Evolutionary conservation across 257 asterid species (phyloP).

Genomic region (Haberlea rhodopensis): DNA sequence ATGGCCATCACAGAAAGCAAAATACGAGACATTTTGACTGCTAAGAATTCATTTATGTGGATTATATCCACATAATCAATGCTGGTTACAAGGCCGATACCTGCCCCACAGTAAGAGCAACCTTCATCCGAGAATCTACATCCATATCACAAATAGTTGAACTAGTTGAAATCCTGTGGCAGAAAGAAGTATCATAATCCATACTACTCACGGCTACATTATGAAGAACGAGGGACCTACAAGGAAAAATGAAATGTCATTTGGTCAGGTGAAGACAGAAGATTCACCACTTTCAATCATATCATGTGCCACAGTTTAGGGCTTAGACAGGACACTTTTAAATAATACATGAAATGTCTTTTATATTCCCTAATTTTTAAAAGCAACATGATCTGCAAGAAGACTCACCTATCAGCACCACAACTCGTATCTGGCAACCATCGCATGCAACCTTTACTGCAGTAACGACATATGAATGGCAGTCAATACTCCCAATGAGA

Average conservation of each 20-base stretch:
- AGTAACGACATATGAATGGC: conserved; percentile 52
- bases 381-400: conserved; percentile 16
- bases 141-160: conserved; percentile 49
- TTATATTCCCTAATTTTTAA: neutral
- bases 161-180: conserved; percentile 35
- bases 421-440: conserved; percentile 58
- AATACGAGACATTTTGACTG: conserved; percentile 18
- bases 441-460: conserved; percentile 44
- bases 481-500: conserved; percentile 49
- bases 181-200: conserved; percentile 41
- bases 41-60: conserved; percentile 2
- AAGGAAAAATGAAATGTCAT: conserved; percentile 28
- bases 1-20: conserved; percentile 6
- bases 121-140: conserved; percentile 38
- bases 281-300: conserved; percentile 11
- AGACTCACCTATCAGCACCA: conserved; percentile 57
- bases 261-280: conserved; percentile 17
- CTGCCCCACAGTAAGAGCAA: conserved; percentile 53
- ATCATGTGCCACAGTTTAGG: neutral
- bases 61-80: conserved; percentile 9
- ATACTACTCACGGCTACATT: conserved; percentile 40
- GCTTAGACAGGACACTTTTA: no score
- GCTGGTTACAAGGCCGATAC: conserved; percentile 29
- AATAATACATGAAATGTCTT: no score
- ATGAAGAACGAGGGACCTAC: conserved; percentile 57